Percentiles rank a stretch among this genome's conserved stretches.
phyloP scores from a whole-genome alignment of 176 grass and related monocot genomes.

The Olyra latifolia region DNA sequence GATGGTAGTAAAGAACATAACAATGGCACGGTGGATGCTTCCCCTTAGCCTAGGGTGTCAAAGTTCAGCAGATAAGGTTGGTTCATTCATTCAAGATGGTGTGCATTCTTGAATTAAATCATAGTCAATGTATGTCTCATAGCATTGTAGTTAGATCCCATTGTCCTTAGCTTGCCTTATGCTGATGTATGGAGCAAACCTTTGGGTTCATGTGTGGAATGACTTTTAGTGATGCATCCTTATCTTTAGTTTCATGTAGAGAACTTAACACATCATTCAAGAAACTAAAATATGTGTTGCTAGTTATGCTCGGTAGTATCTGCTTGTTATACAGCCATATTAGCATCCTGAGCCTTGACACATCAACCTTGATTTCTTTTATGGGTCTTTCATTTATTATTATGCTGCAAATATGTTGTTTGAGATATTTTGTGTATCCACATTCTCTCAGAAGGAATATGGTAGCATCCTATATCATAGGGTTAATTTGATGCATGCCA shows the following conservation, averaged over 20 bases:
- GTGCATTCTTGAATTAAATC: not conserved
- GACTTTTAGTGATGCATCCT: not conserved
- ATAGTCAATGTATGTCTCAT: not conserved
- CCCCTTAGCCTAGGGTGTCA: constrained; percentile 35
- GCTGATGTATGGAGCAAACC: not conserved
- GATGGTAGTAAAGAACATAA: constrained; percentile 23
- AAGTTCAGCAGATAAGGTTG: constrained; percentile 59
- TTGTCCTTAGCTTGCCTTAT: not conserved
- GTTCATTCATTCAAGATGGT: constrained; percentile 25
- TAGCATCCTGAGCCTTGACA: not conserved
- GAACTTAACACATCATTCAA: constrained; percentile 11
- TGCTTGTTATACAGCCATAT: constrained; percentile 1
- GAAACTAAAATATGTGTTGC: not conserved
- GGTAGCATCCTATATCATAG: not conserved
- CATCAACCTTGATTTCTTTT: not conserved
- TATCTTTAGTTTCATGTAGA: constrained; percentile 12
- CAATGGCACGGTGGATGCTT: constrained; percentile 35
- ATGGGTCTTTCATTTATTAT: not conserved
- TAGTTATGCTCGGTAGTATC: not conserved
- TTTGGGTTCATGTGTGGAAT: not conserved
- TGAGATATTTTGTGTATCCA: constrained; percentile 17
- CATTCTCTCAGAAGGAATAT: constrained; percentile 3
- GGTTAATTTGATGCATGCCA: no score
- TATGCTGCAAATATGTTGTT: constrained; percentile 17
- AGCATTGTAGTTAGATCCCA: constrained; percentile 3